Evolutionary conservation across 768 basidiomycete genomes (phyloP).

Genomic region (Candolleomyces eurysporus): DNA sequence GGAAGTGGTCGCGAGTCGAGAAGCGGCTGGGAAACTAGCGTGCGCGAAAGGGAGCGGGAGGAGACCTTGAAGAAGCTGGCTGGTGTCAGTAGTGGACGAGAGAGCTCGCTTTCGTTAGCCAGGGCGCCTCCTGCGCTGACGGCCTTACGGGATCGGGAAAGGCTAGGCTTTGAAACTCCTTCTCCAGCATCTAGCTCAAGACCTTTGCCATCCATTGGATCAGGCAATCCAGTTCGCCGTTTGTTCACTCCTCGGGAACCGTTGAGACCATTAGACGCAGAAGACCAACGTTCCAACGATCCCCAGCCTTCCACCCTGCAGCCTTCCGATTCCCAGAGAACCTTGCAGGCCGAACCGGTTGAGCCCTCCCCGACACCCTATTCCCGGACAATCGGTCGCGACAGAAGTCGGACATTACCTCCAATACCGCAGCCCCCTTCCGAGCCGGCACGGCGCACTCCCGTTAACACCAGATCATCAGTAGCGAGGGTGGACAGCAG

Average conservation of each 20-base stretch:
- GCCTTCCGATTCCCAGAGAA: conserved; percentile 39
- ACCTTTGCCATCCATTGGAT: conserved; percentile 8
- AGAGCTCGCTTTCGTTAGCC: conserved; percentile 1
- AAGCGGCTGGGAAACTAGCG: conserved; percentile 44
- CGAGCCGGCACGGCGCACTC: conserved; percentile 39
- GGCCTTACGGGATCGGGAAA: conserved; percentile 13
- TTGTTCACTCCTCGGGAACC: conserved; percentile 59
- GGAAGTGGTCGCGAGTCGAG: conserved; percentile 56
- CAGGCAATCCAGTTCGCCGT: conserved; percentile 36
- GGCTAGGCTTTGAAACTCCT: conserved; percentile 22
- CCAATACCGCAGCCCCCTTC: conserved; percentile 59
- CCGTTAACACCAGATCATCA: conserved; percentile 2
- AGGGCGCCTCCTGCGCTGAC: not conserved
- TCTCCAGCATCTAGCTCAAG: conserved; percentile 17
- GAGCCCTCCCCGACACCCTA: conserved; percentile 14
- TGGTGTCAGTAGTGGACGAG: conserved; percentile 22
- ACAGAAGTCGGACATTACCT: conserved; percentile 46
- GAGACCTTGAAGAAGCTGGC: conserved; percentile 18
- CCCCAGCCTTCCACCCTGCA: not conserved
- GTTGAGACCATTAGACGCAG: conserved; percentile 36
- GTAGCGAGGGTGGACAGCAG: conserved; percentile 6
- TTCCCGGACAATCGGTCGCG: conserved; percentile 32
- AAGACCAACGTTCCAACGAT: not conserved
- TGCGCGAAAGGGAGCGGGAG: conserved; percentile 13
- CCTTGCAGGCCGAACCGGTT: conserved; percentile 25